Conservation (phyloP, 2,329 filamentous ascomycete genomes). For the Spiromastix sp. region DNA sequence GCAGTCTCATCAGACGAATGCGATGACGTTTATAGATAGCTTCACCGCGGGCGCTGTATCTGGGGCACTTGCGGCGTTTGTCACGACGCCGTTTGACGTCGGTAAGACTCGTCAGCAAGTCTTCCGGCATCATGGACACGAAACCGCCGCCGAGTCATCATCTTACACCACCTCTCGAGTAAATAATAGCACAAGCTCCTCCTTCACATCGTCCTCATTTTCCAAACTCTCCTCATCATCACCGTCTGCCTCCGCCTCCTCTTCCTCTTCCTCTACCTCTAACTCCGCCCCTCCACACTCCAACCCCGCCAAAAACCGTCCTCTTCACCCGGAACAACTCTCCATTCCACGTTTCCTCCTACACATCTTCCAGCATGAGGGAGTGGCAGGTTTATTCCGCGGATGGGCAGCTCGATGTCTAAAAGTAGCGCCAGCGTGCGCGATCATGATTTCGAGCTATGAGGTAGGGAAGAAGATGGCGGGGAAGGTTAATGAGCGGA, state of each 20-base stretch:
- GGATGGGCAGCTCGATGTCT: conserved; percentile 87
- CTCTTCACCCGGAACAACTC: conserved; percentile 55
- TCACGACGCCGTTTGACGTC: conserved; percentile 94
- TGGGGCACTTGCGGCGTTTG: conserved; percentile 72
- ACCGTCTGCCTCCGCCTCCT: background rate
- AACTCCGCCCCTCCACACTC: background rate
- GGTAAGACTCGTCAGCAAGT: conserved; percentile 94
- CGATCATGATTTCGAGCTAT: conserved; percentile 98
- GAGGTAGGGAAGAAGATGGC: conserved; percentile 91
- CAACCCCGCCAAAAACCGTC: conserved; percentile 10
- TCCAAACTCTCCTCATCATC: conserved; percentile 3
- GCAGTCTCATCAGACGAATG: conserved; percentile 59
- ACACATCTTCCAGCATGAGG: conserved; percentile 85
- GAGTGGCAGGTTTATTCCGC: conserved; percentile 68
- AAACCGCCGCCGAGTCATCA: conserved; percentile 7
- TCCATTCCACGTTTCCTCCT: conserved; percentile 74
- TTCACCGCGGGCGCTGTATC: conserved; percentile 78
- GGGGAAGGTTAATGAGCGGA: conserved; percentile 57
- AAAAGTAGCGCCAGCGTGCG: conserved; percentile 91
- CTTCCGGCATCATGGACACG: conserved; percentile 48
- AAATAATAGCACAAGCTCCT: conserved; percentile 3
- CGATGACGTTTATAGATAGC: conserved; percentile 73
- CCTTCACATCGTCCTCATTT: conserved; percentile 9
- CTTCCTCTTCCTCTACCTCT: background rate
- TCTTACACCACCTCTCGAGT: conserved; percentile 5